phyloP scores from a whole-genome alignment of 768 basidiomycete genomes.

The Daedaleopsis sinensis region DNA sequence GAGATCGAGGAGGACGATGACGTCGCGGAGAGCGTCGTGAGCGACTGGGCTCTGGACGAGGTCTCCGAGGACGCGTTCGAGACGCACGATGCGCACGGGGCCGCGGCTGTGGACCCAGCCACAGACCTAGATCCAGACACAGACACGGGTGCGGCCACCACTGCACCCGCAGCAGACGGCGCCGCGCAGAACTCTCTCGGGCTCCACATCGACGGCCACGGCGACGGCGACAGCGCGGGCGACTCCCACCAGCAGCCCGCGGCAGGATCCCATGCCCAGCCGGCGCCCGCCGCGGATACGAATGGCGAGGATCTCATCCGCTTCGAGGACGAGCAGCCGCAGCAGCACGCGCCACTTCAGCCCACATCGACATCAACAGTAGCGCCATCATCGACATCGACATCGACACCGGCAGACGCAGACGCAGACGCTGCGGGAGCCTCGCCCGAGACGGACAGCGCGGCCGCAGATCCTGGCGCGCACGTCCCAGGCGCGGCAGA shows the following conservation, averaged over 20 bases:
- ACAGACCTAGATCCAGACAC: not conserved
- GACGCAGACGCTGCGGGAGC: not conserved
- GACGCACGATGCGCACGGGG: not conserved
- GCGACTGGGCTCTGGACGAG: conserved; percentile 21
- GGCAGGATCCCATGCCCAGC: not conserved
- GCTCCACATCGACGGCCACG: not conserved
- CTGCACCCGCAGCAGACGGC: not conserved
- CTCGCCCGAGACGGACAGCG: not conserved
- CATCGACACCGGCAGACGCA: not conserved
- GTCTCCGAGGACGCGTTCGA: not conserved
- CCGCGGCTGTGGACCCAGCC: not conserved
- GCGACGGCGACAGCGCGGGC: not conserved
- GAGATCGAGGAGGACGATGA: conserved; percentile 13
- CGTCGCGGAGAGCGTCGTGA: conserved; percentile 12
- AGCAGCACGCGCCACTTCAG: not conserved
- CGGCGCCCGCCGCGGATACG: not conserved
- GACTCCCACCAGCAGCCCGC: not conserved
- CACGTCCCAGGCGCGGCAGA: not conserved
- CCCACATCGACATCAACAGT: not conserved
- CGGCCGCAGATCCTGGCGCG: not conserved
- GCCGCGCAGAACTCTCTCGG: not conserved
- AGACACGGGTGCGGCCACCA: not conserved
- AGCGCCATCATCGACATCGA: too few relatives aligned
- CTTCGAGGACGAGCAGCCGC: not conserved
- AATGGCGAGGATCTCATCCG: not conserved